Base-by-base conservation (phyloP, 768 basidiomycete species). In the Trametes elegans region DNA sequence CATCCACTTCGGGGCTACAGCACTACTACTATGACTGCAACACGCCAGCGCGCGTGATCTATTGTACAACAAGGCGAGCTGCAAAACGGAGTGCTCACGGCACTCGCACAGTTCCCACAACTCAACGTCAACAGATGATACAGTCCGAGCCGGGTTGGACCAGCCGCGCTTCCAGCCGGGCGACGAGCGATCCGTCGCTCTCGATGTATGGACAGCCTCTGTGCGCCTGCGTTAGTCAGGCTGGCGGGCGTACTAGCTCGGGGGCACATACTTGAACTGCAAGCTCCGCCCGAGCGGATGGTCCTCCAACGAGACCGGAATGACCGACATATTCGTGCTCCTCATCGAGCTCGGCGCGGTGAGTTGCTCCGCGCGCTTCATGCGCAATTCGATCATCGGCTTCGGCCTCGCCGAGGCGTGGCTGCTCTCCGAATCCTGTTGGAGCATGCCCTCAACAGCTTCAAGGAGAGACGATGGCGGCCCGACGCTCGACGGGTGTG, bases 261-360 rank as follows among this genome's bases (percentile, higher is more conserved):
- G 10, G 11, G 1, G 3, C 21, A 42, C 49, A 7, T 14, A 57
- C 56, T 52, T 43, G 39, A 51, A 57, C 50, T 57, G 56, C 50
- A 57, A 21, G 18, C 43, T 57, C 23, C 47, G 44, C 29, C 44
- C 49, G 7, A 39, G 44, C n/a, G 44, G 18, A 23, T 52, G 14
- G 6, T 52, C 56, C 49, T 57, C 56, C 4, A 57, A 26, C 29
- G 56, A 43, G 1, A 74, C 73, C 3, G 73, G 59, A 28, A 84
- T 73, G 65, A 48, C 24, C 10, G 49, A 18, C 7, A 28, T 18
- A 42, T 64, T 40, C 32, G 54, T 32, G 26, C 31, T 27, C 27
- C 35, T 28, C 50, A 51, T 9, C 28, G 35, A 23, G 26, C 13
- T 2, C 28, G 67, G 51, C n/a, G 66, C 51, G 3, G 72, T 59